Evolutionary conservation across 2,329 filamentous ascomycete genomes (phyloP), one percentile per base, ranked within the genome.

Genomic region (Dothistroma pini): DNA sequence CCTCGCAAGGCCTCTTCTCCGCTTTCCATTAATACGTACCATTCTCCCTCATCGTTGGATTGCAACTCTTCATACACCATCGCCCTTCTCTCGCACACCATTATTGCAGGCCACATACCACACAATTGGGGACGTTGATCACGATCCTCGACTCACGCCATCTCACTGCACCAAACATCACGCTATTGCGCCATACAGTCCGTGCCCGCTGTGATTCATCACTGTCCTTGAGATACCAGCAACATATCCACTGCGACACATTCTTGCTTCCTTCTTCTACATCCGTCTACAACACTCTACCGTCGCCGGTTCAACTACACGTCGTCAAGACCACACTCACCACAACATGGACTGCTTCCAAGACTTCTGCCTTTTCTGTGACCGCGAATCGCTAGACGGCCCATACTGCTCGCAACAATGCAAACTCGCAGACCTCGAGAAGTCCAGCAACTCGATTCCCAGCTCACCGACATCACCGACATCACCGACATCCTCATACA

Each of bases 371-470:
- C 87, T 97, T 71, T 87, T 89, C 81, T 97, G 93, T 82, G 93
- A 97, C 80, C 89, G 89, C 79, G 91, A 96, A 79, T 92, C 89
- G 63, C 85, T 90, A 66, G 88, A 88, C 60, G 87, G 87, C 64
- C 87, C 90, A 68, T 96, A 96, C 83, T 97, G 93, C 83, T 96
- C 92, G 54, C 92, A 97, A 79, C 86, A 90, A 44, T 97, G 93
- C 84, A 86, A 91, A 68, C 83, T 97, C 49, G 89, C 90, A 67
- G 93, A 97, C 78, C 87, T 95, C 70, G 92, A 96, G 77, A 87
- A 86, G 77, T 86, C 84, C 58, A 74, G 70, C 66, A 71, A 56
- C 59, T 75, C 75, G 41, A 73, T 73, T 53, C 71, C 76, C 34
- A 68, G 69, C 47, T 74, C 86, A 4, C 80, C 83, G 54, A 74